phyloP scores from a whole-genome alignment of 1,284 basidiomycete species.

The Naganishia cerealis region DNA sequence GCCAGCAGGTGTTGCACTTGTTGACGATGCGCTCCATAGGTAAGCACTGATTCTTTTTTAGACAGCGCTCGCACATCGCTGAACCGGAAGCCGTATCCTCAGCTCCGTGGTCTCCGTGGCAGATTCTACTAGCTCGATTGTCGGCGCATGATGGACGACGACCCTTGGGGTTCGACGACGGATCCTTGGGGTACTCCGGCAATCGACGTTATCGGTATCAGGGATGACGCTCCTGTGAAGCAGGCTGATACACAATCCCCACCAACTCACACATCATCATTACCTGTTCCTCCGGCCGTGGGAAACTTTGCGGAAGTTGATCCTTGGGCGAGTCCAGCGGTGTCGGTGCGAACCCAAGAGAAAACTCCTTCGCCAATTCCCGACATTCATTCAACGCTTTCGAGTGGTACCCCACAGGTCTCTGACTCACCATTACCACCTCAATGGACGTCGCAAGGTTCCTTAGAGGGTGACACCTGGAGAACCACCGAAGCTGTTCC shows the following conservation, averaged over 20 bases:
- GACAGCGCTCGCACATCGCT: not conserved
- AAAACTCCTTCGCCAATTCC: not conserved
- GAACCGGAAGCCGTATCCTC: not conserved
- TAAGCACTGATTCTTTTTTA: no score
- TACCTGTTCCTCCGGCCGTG: not conserved
- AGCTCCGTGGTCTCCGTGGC: not conserved
- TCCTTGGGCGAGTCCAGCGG: slow-evolving; percentile 16
- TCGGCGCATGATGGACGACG: slow-evolving; percentile 25
- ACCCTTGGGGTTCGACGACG: slow-evolving; percentile 29
- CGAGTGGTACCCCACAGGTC: not conserved
- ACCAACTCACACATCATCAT: not conserved
- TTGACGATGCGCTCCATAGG: no score
- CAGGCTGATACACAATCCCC: not conserved
- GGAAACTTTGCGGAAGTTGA: slow-evolving; percentile 8
- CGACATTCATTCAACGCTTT: not conserved
- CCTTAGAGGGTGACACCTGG: not conserved
- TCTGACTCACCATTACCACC: not conserved
- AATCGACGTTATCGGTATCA: not conserved
- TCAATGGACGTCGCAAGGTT: not conserved
- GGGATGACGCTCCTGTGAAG: not conserved
- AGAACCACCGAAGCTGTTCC: not conserved
- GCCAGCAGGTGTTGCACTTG: not conserved
- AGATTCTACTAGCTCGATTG: not conserved
- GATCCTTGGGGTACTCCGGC: slow-evolving; percentile 21
- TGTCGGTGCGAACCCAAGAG: not conserved